Conservation (phyloP, 805 yeast genomes). For the Citeromyces matritensis region DNA sequence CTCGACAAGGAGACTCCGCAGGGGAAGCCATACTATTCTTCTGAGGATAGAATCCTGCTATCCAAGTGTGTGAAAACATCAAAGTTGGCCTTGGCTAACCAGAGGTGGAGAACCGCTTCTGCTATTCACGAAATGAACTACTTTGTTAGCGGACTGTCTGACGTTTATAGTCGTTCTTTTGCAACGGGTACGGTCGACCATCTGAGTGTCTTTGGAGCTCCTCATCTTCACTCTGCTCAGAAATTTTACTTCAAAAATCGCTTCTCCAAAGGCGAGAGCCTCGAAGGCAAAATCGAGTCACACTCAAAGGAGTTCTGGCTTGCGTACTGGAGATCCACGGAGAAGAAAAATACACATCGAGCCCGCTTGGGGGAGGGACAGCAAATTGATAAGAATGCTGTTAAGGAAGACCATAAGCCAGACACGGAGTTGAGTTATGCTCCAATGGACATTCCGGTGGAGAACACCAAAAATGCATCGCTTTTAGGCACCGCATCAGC, state of each 20-base stretch:
- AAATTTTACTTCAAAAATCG: slow-evolving; percentile 38
- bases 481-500: slow-evolving; percentile 51
- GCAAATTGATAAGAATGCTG: slow-evolving; percentile 14
- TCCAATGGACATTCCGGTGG: slow-evolving; percentile 8
- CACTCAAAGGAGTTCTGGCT: slow-evolving; percentile 34
- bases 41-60: slow-evolving; percentile 24
- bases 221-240: slow-evolving; percentile 36
- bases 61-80: slow-evolving; percentile 28
- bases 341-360: slow-evolving; percentile 19
- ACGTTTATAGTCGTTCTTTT: slow-evolving; percentile 15
- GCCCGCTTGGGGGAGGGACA: slow-evolving; percentile 20
- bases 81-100: slow-evolving; percentile 30
- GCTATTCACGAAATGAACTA: slow-evolving; percentile 54
- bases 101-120: slow-evolving; percentile 42
- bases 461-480: slow-evolving; percentile 15
- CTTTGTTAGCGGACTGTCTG: slow-evolving; percentile 29
- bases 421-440: slow-evolving; percentile 10
- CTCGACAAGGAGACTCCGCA: slow-evolving; percentile 15
- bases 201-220: slow-evolving; percentile 39
- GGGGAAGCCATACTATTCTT: slow-evolving; percentile 14
- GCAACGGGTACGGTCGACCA: slow-evolving; percentile 5
- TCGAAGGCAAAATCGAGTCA: slow-evolving; percentile 16
- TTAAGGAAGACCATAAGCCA: slow-evolving; percentile 4
- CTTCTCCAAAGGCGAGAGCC: slow-evolving; percentile 16
- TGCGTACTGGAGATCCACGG: slow-evolving; percentile 30